phyloP scores from a whole-genome alignment of 2,329 filamentous ascomycete genomes.

The Exserohilum turcica region DNA sequence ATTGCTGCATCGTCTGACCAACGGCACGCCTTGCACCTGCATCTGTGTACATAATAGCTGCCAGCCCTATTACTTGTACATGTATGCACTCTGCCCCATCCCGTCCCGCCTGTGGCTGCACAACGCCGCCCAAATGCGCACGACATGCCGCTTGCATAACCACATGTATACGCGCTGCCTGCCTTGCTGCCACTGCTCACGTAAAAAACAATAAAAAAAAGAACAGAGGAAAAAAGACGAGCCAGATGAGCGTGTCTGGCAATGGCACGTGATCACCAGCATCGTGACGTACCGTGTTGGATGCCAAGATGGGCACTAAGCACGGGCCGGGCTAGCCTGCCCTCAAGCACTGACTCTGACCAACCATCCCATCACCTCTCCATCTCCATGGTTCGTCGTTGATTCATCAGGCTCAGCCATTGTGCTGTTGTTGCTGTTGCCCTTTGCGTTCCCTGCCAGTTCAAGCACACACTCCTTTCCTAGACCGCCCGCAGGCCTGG shows the following conservation, averaged over 20 bases:
- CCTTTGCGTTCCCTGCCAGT: not conserved
- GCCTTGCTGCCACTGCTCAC: too few relatives aligned
- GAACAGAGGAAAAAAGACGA: too few relatives aligned
- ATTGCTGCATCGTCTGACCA: slow-evolving; percentile 8
- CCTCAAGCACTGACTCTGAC: not conserved
- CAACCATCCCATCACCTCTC: slow-evolving; percentile 8
- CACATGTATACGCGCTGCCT: too few relatives aligned
- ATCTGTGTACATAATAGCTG: too few relatives aligned
- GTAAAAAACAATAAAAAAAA: too few relatives aligned
- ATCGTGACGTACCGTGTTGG: not conserved
- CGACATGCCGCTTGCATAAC: too few relatives aligned
- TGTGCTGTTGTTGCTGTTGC: not conserved
- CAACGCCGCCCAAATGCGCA: too few relatives aligned
- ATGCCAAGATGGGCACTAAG: slow-evolving; percentile 2
- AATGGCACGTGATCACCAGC: not conserved
- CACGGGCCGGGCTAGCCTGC: not conserved
- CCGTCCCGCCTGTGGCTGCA: not conserved
- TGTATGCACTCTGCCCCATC: not conserved
- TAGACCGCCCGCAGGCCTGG: slow-evolving; percentile 8
- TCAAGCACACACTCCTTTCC: not conserved
- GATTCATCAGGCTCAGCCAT: slow-evolving; percentile 4
- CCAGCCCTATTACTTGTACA: not conserved
- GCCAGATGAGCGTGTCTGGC: too few relatives aligned
- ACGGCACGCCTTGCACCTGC: too few relatives aligned
- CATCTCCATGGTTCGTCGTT: slow-evolving; percentile 17